Evolutionary conservation across 306 rosid species (phyloP), one percentile per base, ranked within the genome.

Genomic region (Sicyos edulis): DNA sequence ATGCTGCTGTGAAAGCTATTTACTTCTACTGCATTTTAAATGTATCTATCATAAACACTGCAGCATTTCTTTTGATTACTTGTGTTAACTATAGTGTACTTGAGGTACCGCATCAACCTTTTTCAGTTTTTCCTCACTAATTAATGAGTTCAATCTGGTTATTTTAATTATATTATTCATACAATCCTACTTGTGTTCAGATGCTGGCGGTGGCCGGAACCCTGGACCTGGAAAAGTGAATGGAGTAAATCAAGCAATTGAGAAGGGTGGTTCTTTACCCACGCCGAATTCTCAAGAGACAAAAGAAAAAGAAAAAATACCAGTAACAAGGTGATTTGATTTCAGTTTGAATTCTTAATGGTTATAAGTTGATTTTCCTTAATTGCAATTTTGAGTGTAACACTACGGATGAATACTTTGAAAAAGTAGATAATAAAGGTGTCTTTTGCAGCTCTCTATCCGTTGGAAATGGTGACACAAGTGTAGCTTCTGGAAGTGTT

Each of bases 151-250:
- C 20, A 21, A 7, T 56, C 56, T 75, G 63, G 65, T 68, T 56
- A 49, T 55, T 20, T 16, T n/a, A 60, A 21, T 77, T 54, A 8
- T 67, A 21, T 12, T 29, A 54, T 52, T 72, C 21, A 54, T 72
- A 68, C 56, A 49, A 24, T 72, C 40, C 61, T 72, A 67, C 47
- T 81, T 75, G 45, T 40, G 45, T 6, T 6, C 9, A 92, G 98
- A 88, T 85, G 79, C 87, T 76, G 87, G 80, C 37, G 84, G 87
- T 70, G 82, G 92, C 83, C 87, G 91, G 84, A 83, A 62, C 76
- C 71, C 87, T 76, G 88, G 84, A 73, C 63, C 84, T 52, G 89
- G 85, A 62, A 88, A 83, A 70, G 92, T 84, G 77, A 86, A 78
- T 84, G 96, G 97, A 71, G 60, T 79, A 59, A 84, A 70, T 79